Evolutionary conservation across 1,284 basidiomycete species (phyloP), one percentile per base, ranked within the genome.

Genomic region (Flammula alnicola): DNA sequence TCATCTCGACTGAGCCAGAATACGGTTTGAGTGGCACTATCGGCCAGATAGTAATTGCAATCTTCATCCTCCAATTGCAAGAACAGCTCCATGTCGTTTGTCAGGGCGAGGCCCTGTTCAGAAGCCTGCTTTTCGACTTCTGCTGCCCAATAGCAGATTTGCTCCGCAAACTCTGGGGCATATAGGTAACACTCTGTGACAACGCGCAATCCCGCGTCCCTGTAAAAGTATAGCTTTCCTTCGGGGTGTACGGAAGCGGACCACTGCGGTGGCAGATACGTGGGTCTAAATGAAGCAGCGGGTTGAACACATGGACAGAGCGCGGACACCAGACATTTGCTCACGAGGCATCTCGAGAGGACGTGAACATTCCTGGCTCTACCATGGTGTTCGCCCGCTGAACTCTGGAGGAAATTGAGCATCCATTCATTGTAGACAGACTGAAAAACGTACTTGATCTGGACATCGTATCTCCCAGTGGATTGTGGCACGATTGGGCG

Each of bases 1-100:
- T 69, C 52, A 2, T 71, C 30, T 1, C 64, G 52, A 9, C 81
- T 72, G 8, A 83, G 55, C 81, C 81, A 84, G 58, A 81, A 83
- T 26, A 77, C 49, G 0, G 66, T 67, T 20, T 64, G 72, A 9
- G 66, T 60, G 0, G 49, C 47, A 53, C 79, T 76, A 49, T 84
- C 75, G 7, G 78, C 70, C n/a, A 84, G 69, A 54, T 84, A 85
- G 56, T 84, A 84, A 10, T 64, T 66, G 62, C 81, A 84, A 39
- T 65, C 60, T 3, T 66, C 55, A n/a, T 66, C 70, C 8, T 72
- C 68, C 12, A 78, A 58, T 42, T 79, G 71, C 42, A 85, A 54
- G 43, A 76, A 80, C n/a, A 84, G 63, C 55, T 84, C 83, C 7
- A 74, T 62, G n/a, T 57, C 45, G 0, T 63, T 53, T 1, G 71